Percentiles rank a stretch among this genome's conserved stretches.
These are phyloP conservation scores for Gossypioides kirkii DNA, from an alignment of 345 rosid genomes.

Conservation along the genomic window DNA sequence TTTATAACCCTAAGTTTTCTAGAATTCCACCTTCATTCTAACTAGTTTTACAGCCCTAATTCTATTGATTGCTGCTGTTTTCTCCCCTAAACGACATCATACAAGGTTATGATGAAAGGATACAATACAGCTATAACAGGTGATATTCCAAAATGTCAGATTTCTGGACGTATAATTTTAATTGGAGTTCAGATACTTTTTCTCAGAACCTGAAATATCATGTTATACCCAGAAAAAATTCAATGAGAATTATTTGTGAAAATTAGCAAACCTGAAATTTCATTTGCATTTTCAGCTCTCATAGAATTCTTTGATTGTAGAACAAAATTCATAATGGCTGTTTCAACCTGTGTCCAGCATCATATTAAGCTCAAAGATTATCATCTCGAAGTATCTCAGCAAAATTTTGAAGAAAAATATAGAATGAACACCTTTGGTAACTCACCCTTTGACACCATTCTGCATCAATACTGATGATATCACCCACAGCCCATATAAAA, in stretches of 20 bases:
- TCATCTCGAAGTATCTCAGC: background rate
- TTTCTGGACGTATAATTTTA: background rate
- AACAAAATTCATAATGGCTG: constrained; percentile 43
- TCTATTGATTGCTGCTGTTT: no score
- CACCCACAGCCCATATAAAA: constrained; percentile 42
- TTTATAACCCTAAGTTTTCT: no score
- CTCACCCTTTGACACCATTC: constrained; percentile 54
- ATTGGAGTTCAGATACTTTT: background rate
- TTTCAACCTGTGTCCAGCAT: constrained; percentile 43
- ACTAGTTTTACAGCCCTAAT: no score
- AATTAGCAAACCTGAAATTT: constrained; percentile 44
- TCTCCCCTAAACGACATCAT: no score
- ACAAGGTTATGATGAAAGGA: background rate
- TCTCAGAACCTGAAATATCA: background rate
- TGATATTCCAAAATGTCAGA: background rate
- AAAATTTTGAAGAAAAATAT: constrained; percentile 4
- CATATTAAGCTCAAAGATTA: constrained; percentile 16
- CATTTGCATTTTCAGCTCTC: constrained; percentile 28
- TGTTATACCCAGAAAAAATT: background rate
- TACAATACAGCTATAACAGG: background rate
- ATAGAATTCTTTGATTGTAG: constrained; percentile 44
- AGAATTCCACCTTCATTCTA: no score
- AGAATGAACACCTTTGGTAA: constrained; percentile 2
- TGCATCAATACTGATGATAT: constrained; percentile 46
- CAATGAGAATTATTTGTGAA: background rate